Evolutionary conservation across 129 eudicot genomes (phyloP), one percentile per base, ranked within the genome.

Genomic region (Chrysanthemum lavandulifolium): DNA sequence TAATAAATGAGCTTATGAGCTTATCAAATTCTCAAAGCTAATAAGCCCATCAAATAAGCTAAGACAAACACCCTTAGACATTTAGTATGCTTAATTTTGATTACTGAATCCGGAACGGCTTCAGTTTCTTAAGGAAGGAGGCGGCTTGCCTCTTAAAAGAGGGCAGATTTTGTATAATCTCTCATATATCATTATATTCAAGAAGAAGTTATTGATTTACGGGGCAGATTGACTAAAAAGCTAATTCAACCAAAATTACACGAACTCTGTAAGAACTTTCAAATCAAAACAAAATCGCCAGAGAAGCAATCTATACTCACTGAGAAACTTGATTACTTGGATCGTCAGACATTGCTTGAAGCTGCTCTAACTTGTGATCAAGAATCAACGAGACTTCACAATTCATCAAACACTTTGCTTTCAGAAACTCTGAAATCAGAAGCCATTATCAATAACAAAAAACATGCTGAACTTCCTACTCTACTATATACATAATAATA

Each of bases 361-460:
- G 89, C 82, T 95, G 99, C 77, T 95, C 97, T 47, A 84, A 84
- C 80, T 87, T 86, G 72, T 62, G 97, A 48, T 95, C 99, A 49
- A 95, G 94, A 82, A 95, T 95, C 71, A 95, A 76, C 21, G 99
- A 62, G 69, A 95, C 99, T 76, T 95, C 99, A 59, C 96, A 85
- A 31, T 95, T 95, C 97, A 91, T 95, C n/a, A 95, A 63, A 72
- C 97, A 91, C 79, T 95, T 95, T 53, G 99, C 99, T 86, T 95
- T 95, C 79, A 95, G 19, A 81, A 95, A 95, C 74, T 95, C 99
- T 86, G 84, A 25, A 68, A 72, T 12, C 31, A 71, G 8, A 45
- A 0, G 3, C 27, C 59, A 16, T 33, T 12, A 61, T 63, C 69
- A 68, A 60, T 66, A 13, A 64, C 23, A 15, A 31, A 51, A 77